Percentiles rank a stretch among this genome's conserved stretches.
These are phyloP conservation scores for Pythium utonaiense DNA, from an alignment of 352 stramenopile species.

Conservation along the genomic window DNA sequence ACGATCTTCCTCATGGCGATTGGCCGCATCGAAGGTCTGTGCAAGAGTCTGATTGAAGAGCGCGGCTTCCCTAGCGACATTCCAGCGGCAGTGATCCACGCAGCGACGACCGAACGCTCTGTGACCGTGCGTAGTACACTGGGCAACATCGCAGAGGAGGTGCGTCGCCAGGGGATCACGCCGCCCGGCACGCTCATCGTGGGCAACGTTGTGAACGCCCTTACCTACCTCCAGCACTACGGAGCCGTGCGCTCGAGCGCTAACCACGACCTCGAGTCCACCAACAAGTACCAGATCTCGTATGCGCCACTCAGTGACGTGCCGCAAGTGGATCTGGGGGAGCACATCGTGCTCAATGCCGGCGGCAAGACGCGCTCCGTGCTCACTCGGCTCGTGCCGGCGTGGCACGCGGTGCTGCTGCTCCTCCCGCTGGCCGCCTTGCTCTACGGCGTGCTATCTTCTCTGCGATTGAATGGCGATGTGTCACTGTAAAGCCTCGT, in stretches of 20 bases:
- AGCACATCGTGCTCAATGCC: slow-evolving; percentile 51
- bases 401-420: slow-evolving; percentile 27
- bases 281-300: slow-evolving; percentile 64
- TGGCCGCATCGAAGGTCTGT: slow-evolving; percentile 89
- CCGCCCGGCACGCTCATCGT: slow-evolving; percentile 93
- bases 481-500: slow-evolving; percentile 5
- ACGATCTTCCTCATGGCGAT: slow-evolving; percentile 98
- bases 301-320: slow-evolving; percentile 49
- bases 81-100: slow-evolving; percentile 92
- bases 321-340: slow-evolving; percentile 47
- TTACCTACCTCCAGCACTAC: slow-evolving; percentile 69
- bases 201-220: slow-evolving; percentile 88
- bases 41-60: slow-evolving; percentile 65
- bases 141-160: slow-evolving; percentile 86
- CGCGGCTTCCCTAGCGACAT: slow-evolving; percentile 88
- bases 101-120: slow-evolving; percentile 88
- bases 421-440: slow-evolving; percentile 24
- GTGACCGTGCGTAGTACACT: slow-evolving; percentile 88
- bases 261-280: slow-evolving; percentile 22
- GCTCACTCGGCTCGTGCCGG: not conserved
- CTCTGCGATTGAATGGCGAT: slow-evolving; percentile 6
- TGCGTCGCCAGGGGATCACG: slow-evolving; percentile 77
- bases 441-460: slow-evolving; percentile 13
- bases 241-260: slow-evolving; percentile 35
- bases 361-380: slow-evolving; percentile 8